These are phyloP conservation scores for Nitzschia putrida DNA, from an alignment of 108 stramenopile genomes.

Conservation along the genomic window DNA sequence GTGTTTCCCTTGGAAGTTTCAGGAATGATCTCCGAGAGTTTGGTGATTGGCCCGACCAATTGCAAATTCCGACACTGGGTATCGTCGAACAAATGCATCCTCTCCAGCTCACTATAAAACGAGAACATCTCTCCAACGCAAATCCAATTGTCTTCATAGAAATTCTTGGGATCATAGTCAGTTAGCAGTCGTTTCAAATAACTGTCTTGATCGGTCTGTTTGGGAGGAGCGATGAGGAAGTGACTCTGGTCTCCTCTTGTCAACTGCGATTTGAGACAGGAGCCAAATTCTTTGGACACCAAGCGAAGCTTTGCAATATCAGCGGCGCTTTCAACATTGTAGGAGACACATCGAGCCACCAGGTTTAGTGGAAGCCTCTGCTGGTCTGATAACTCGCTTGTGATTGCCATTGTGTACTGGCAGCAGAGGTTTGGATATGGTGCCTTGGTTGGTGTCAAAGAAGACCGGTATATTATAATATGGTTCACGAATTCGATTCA, in stretches of 20 bases:
- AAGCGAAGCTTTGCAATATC: not conserved
- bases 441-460: too few relatives aligned
- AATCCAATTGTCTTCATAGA: not conserved
- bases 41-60: too few relatives aligned
- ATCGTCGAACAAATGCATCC: not conserved
- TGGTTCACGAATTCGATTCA: too few relatives aligned
- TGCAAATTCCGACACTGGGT: not conserved
- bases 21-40: too few relatives aligned
- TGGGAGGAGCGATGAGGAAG: not conserved
- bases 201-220: not conserved
- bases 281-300: not conserved
- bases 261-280: not conserved
- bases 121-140: not conserved
- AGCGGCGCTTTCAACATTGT: not conserved
- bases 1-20: too few relatives aligned
- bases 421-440: too few relatives aligned
- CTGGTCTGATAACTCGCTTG: too few relatives aligned
- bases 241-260: not conserved
- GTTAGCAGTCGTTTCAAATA: not conserved
- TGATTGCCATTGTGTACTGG: too few relatives aligned
- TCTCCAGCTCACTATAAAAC: not conserved
- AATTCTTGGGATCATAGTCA: not conserved
- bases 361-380: not conserved
- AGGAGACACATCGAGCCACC: not conserved
- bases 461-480: too few relatives aligned